phyloP scores from a whole-genome alignment of 2,329 filamentous ascomycete species.

The Colletotrichum gloeosporioides region DNA sequence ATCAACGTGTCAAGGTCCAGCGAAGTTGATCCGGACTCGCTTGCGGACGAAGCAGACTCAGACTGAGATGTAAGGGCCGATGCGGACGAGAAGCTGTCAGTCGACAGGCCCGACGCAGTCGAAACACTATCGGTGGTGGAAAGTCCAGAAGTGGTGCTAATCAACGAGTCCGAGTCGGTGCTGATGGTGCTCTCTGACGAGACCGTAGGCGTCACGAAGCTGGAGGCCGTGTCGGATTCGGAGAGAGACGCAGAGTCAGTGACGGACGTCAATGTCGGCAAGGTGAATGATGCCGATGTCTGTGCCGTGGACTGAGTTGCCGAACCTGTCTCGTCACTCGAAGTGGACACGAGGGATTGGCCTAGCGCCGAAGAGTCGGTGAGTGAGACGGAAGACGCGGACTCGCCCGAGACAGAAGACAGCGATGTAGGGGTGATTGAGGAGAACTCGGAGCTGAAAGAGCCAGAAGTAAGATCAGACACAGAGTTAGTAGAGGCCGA shows the following conservation, averaged over 20 bases:
- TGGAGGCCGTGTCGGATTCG: not conserved
- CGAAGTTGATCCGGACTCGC: accelerated
- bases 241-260: not conserved
- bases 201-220: not conserved
- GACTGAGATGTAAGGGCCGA: not conserved
- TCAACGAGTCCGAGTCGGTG: not conserved
- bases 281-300: not conserved
- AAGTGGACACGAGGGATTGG: not conserved
- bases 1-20: not conserved
- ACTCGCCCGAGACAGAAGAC: not conserved
- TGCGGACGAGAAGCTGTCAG: not conserved
- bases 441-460: not conserved
- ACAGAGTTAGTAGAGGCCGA: not conserved
- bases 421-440: not conserved
- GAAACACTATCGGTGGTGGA: not conserved
- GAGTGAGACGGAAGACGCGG: not conserved
- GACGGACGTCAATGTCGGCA: not conserved
- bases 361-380: not conserved
- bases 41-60: not conserved
- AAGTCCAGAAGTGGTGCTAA: not conserved
- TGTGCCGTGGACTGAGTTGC: not conserved
- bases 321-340: not conserved
- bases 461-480: not conserved
- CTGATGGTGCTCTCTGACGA: not conserved
- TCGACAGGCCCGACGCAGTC: not conserved